Percentiles rank a stretch among this genome's conserved stretches.
Evolutionary conservation across 2,329 filamentous ascomycete genomes (phyloP).

Genomic region (Sporothrix curviconia): DNA sequence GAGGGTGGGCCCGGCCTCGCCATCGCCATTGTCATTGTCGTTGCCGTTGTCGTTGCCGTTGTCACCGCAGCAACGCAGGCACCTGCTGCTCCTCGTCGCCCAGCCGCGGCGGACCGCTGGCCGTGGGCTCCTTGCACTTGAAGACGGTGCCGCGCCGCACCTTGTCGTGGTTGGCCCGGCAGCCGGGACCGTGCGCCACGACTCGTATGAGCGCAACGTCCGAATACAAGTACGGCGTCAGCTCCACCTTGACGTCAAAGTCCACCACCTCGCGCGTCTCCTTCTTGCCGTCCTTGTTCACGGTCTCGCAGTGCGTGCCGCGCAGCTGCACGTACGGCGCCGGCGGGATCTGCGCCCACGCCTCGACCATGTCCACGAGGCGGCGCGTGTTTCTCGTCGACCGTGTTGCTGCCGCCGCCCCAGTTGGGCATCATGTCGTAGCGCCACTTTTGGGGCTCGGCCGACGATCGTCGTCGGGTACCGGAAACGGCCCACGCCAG

Average conservation of each 20-base stretch:
- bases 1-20: constrained; percentile 38
- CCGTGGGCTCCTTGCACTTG: constrained; percentile 36
- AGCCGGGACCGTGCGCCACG: constrained; percentile 42
- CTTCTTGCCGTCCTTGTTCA: constrained; percentile 39
- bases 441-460: constrained; percentile 2
- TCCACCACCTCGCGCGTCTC: constrained; percentile 45
- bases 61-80: too few species aligned
- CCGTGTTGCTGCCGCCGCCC: not conserved
- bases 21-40: too few species aligned
- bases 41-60: not conserved
- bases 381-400: not conserved
- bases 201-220: constrained; percentile 33
- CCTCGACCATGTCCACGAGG: constrained; percentile 3
- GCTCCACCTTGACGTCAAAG: constrained; percentile 53
- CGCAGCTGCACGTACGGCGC: constrained; percentile 46
- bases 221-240: constrained; percentile 51
- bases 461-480: not conserved
- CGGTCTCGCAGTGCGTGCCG: constrained; percentile 46
- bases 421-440: not conserved
- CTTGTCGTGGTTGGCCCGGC: constrained; percentile 53
- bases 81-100: constrained; percentile 21
- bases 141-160: constrained; percentile 59
- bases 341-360: constrained; percentile 42
- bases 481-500: too few species aligned
- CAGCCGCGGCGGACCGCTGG: constrained; percentile 28